Evolutionary conservation across 805 yeast species (phyloP), one percentile per base, ranked within the genome.

Genomic region (Saccharomyces paradoxus): DNA sequence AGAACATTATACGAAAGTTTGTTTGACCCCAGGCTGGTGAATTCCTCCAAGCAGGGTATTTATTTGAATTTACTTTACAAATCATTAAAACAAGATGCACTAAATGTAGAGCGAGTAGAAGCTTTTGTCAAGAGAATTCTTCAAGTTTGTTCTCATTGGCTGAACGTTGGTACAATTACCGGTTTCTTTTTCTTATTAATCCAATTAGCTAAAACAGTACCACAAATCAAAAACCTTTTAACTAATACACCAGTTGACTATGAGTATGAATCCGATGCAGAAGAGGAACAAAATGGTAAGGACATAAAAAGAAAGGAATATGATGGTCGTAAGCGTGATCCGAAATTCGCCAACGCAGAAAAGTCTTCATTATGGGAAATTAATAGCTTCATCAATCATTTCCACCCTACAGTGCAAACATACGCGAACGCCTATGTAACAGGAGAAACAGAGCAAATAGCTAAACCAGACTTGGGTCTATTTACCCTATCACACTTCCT

Each of bases 1-100:
- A 81, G 89, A 66, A 89, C 97, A 0, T 76, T 94, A 52, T 94
- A 94, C 69, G 98, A 92, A 71, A 84, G 95, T 12, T 75, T 94
- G 59, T 74, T 90, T 60, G 98, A 94, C 69, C 83, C 87, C 41
- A 81, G 98, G 66, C 76, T 94, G 57, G 81, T 86, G 17, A 76
- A 77, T n/a, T 87, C 97, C 0, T 88, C 98, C 1, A 94, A 94
- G 69, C 96, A 92, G 71, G 89, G 96, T 61, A 86, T 94, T 56
- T 94, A 90, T 69, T 76, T 94, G 73, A 91, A 92, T 67, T 75
- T 94, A 64, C 74, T 94, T 51, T 90, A 82, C 78, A 89, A 87
- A 68, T 81, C 97, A 0, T 74, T 94, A 71, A 87, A 87, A 66
- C 77, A 78, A 55, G 98, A 91, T 65, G 62, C 72, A 7, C 75